Base-by-base conservation (phyloP, 305 asterid genomes). In the Plantago coronopus region DNA sequence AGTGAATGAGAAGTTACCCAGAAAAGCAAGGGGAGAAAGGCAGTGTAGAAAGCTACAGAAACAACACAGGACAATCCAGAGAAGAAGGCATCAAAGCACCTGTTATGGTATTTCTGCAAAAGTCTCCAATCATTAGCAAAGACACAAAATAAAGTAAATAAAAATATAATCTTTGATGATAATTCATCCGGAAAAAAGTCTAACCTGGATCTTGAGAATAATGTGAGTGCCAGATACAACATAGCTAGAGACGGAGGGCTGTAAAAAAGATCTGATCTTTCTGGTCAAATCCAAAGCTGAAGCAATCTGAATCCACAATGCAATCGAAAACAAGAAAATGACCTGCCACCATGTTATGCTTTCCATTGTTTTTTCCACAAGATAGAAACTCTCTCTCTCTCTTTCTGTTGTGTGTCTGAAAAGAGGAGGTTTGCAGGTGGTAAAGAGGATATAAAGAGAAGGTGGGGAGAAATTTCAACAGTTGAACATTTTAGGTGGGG, bases 21-120 rank as follows among this genome's bases (percentile, higher is more conserved):
- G 86, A 89, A 93, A 59, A 93, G 88, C 80, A 89, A 72, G 54
- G 97, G 99, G 59, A 93, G 97, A 72, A 93, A 93, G 25, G 87
- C 96, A 69, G 97, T 93, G 74, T 93, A 93, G 69, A 93, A 93
- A 62, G 99, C 97, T 70, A 93, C 99, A 49, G 99, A 93, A 71
- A 93, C 99, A 65, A 82, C 91, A 70, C 87, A 87, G 13, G 97
- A 89, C 72, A 93, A 49, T 53, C 74, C 91, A 69, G 95, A 83
- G 74, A 89, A 93, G 21, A 93, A 74, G 61, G 82, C 84, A 83
- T 93, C 99, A 84, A 85, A 71, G 65, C 67, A 71, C 44, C 69
- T 70, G 67, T 79, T 72, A 74, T 77, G 86, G 72, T 79, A 79
- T 73, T 85, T 83, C 97, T 93, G 83, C 95, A 78, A 73, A 10